A percentile compares a stretch with the other conserved stretches of the same genome.
Conservation (phyloP, 306 rosid genomes). For the Hylodesmum podocarpum region DNA sequence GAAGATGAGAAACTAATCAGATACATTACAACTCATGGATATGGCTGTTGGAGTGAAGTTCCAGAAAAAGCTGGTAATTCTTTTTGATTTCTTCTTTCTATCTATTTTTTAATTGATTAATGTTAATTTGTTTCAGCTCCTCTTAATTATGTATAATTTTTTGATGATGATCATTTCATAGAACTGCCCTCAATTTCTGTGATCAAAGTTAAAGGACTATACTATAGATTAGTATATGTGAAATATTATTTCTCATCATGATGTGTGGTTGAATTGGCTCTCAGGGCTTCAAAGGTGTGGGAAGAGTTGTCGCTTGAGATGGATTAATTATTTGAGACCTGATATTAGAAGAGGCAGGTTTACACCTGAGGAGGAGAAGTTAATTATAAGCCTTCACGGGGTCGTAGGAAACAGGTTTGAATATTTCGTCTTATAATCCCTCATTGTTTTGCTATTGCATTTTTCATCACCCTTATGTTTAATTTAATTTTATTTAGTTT, state of each 20-base stretch:
- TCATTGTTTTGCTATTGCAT: too few species aligned
- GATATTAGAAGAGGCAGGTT: conserved; percentile 96
- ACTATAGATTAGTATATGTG: too few species aligned
- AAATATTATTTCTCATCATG: not conserved
- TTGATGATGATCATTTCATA: not conserved
- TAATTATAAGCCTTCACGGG: conserved; percentile 86
- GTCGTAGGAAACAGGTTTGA: conserved; percentile 90
- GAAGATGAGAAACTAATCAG: conserved; percentile 92
- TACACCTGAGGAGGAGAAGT: conserved; percentile 88
- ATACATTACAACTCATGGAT: conserved; percentile 87
- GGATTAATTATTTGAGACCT: conserved; percentile 99
- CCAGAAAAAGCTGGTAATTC: conserved; percentile 94
- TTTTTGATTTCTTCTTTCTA: not conserved
- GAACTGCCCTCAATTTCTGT: not conserved
- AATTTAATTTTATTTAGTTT: not conserved
- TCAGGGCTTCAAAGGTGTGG: conserved; percentile 98
- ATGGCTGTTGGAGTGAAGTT: conserved; percentile 98
- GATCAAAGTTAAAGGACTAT: not conserved
- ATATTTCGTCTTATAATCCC: too few species aligned
- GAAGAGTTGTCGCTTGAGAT: conserved; percentile 89
- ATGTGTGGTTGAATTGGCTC: not conserved
- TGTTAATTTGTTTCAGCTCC: not conserved
- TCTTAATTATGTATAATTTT: conserved; percentile 3
- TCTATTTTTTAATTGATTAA: not conserved
- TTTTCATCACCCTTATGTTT: too few species aligned